These are phyloP conservation scores for Cajanus cajan DNA, from an alignment of 306 rosid species.

Conservation along the genomic window DNA sequence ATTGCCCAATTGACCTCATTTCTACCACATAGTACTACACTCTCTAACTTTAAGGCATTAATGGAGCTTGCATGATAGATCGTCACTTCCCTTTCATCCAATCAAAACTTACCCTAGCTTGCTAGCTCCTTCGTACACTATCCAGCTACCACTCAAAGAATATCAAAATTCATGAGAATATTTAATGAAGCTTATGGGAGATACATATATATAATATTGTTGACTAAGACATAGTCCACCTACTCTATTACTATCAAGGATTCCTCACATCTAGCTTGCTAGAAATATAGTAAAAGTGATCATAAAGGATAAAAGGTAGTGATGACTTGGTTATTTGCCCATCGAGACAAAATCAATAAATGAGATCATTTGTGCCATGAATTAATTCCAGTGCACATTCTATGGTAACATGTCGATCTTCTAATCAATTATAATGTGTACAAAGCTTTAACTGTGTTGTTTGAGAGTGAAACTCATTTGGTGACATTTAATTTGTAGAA, in stretches of 20 bases:
- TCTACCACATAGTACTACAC: conserved; percentile 14
- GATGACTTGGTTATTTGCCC: neutral
- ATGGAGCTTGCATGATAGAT: conserved; percentile 38
- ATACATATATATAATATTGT: conserved; percentile 1
- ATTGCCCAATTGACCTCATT: conserved; percentile 37
- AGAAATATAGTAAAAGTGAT: neutral
- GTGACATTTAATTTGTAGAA: conserved; percentile 6
- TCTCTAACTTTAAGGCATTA: conserved; percentile 23
- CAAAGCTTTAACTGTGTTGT: neutral
- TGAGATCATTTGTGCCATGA: neutral
- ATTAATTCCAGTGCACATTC: neutral
- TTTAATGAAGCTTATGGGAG: neutral
- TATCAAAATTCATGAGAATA: neutral
- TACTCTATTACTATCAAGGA: neutral
- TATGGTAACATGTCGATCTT: too few relatives aligned
- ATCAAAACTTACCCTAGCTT: neutral
- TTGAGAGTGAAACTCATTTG: neutral
- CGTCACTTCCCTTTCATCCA: conserved; percentile 24
- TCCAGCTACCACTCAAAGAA: neutral
- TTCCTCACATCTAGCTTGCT: neutral
- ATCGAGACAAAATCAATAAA: neutral
- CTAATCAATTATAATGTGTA: neutral
- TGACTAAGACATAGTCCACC: conserved; percentile 3
- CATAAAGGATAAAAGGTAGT: neutral
- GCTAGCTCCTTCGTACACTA: neutral